Evolutionary conservation across 2,329 filamentous ascomycete genomes (phyloP).

Genomic region (Fusarium pseudograminearum): DNA sequence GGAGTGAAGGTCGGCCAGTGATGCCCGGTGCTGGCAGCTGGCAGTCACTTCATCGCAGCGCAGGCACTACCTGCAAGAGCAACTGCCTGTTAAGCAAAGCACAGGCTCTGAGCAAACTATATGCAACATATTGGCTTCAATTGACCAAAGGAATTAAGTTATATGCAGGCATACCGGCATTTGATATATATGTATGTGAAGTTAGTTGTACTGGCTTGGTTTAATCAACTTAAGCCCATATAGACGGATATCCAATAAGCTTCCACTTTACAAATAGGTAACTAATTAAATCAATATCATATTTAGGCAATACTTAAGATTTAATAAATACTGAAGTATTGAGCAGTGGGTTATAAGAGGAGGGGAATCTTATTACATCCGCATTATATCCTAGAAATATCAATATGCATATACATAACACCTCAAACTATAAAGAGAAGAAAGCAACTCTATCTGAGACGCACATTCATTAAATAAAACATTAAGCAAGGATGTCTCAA

Average conservation of each 20-base stretch:
- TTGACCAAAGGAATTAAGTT: neutral
- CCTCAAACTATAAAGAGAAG: neutral
- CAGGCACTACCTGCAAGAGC: neutral
- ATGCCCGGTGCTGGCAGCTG: constrained; percentile 27
- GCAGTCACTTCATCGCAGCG: neutral
- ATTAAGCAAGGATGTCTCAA: neutral
- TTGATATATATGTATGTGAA: neutral
- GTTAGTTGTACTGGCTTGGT: neutral
- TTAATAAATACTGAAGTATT: neutral
- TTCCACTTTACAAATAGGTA: neutral
- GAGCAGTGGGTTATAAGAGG: neutral
- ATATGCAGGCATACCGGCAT: no score
- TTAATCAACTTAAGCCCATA: neutral
- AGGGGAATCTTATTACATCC: neutral
- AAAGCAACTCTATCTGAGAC: neutral
- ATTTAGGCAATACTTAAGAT: no score
- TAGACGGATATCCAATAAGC: neutral
- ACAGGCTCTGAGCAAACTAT: neutral
- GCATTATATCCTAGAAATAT: neutral
- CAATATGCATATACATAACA: neutral
- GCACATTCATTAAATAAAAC: neutral
- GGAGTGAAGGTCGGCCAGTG: constrained; percentile 8
- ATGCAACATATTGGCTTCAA: neutral
- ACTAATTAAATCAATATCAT: neutral
- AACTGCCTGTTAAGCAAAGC: neutral